Evolutionary conservation across 495 filamentous ascomycete species (phyloP).

Genomic region (Geoglossum glabrum): DNA sequence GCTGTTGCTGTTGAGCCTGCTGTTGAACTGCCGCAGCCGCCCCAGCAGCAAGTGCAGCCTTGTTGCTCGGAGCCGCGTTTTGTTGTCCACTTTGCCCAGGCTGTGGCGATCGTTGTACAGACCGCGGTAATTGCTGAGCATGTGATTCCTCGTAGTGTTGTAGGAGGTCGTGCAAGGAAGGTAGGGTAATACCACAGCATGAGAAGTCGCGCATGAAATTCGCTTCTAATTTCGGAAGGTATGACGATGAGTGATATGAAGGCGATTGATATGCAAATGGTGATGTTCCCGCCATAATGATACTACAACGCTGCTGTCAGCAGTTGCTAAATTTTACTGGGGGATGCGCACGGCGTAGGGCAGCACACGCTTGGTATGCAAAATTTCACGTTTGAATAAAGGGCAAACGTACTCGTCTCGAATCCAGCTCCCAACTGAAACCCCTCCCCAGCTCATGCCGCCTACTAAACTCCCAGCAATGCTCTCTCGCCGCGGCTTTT

Average conservation of each 20-base stretch:
- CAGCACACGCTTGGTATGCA: background rate
- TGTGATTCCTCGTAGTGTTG: slow-evolving; percentile 94
- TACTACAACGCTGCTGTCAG: slow-evolving; percentile 29
- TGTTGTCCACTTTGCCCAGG: slow-evolving; percentile 24
- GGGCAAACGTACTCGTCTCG: slow-evolving; percentile 74
- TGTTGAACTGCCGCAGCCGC: slow-evolving; percentile 34
- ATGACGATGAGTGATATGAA: slow-evolving; percentile 92
- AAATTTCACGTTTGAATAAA: background rate
- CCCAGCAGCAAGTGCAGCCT: slow-evolving; percentile 32
- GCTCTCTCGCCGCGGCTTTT: slow-evolving; percentile 62
- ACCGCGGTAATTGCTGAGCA: slow-evolving; percentile 35
- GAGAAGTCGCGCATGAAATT: slow-evolving; percentile 92
- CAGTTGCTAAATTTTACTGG: slow-evolving; percentile 10
- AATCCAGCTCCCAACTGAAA: slow-evolving; percentile 92
- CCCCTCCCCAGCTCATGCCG: slow-evolving; percentile 95
- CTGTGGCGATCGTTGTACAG: slow-evolving; percentile 32
- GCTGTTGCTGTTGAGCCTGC: slow-evolving; percentile 30
- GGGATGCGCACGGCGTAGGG: background rate
- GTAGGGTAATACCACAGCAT: slow-evolving; percentile 73
- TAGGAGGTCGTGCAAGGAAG: slow-evolving; percentile 80
- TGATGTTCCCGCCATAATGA: slow-evolving; percentile 91
- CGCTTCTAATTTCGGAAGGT: slow-evolving; percentile 91
- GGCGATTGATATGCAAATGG: slow-evolving; percentile 80
- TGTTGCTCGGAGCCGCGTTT: slow-evolving; percentile 24
- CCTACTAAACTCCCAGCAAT: slow-evolving; percentile 70